Conservation (phyloP, 768 basidiomycete genomes). For the Amanita rubescens region DNA sequence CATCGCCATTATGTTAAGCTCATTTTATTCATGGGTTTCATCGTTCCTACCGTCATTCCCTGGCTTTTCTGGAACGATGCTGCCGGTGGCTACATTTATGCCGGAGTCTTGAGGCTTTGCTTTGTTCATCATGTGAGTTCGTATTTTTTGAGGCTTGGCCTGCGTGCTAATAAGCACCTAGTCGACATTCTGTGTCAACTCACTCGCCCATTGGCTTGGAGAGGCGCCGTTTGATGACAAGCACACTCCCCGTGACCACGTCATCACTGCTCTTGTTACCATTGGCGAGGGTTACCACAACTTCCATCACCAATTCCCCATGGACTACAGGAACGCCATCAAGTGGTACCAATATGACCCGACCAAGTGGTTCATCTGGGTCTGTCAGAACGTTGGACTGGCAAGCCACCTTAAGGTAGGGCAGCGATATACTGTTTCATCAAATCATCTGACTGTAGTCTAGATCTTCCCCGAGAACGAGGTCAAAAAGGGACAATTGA, state of each 20-base stretch:
- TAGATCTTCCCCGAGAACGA: slow-evolving; percentile 49
- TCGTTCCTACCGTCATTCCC: slow-evolving; percentile 70
- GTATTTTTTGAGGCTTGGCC: slow-evolving; percentile 7
- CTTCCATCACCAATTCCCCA: slow-evolving; percentile 95
- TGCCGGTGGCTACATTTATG: slow-evolving; percentile 80
- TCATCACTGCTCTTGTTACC: slow-evolving; percentile 83
- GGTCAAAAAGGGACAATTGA: slow-evolving; percentile 82
- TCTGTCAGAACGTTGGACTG: slow-evolving; percentile 50
- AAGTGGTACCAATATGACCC: slow-evolving; percentile 93
- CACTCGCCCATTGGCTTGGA: slow-evolving; percentile 93
- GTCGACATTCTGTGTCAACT: slow-evolving; percentile 97
- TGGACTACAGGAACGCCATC: slow-evolving; percentile 96
- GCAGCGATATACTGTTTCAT: background rate
- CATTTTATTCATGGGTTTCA: slow-evolving; percentile 61
- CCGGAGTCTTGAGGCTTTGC: slow-evolving; percentile 65
- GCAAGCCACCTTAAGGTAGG: slow-evolving; percentile 62
- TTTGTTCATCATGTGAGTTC: slow-evolving; percentile 85
- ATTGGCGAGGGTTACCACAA: slow-evolving; percentile 98
- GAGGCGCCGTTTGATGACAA: slow-evolving; percentile 93
- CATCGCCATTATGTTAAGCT: slow-evolving; percentile 71
- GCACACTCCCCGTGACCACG: slow-evolving; percentile 85
- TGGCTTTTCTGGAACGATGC: slow-evolving; percentile 84
- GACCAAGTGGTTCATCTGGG: slow-evolving; percentile 87
- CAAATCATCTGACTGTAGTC: background rate
- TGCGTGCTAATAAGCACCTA: slow-evolving; percentile 22